Base-by-base conservation (phyloP, 805 yeast species). In the Metschnikowia matae region DNA sequence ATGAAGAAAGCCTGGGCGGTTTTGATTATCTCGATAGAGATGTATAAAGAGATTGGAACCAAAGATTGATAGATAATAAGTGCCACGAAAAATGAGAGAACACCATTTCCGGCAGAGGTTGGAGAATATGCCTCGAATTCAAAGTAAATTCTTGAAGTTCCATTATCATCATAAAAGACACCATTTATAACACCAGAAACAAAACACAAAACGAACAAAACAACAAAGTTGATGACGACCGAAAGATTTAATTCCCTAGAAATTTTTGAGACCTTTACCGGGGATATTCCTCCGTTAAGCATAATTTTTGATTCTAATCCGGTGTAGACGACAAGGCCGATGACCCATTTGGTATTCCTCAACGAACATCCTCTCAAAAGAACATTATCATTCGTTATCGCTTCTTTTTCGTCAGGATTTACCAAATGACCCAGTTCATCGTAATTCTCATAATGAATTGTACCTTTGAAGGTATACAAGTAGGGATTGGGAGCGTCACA, bases 1-100 rank as follows among this genome's bases (percentile, higher is more conserved):
- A 87, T 87, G 71, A 87, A 87, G 54, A 75, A 85, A 0, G 92
- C 92, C 62, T 87, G 95, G 0, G 87, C 84, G 0, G 94, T 84
- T 63, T 87, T 87, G 64, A 87, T 84, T 59, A 87, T 85, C 70
- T 87, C 95, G 57, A 87, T 80, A 50, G 94, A 84, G 54, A 87
- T 85, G 66, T 87, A 87, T 54, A 87, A 73, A 0, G 95, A 87
- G 55, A 87, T 87, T 1, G 96, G 96, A 48, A 87, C 90, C 70
- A 87, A 74, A 0, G 91, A 82, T 67, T 85, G 91, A 63, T 85
- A 87, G 37, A 87, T 70, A 56, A 86, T 87, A 52, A 87, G 73
- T 3, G 89, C 84, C 29, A 87, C 94, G 63, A 86, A 86, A 63
- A 85, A 87, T 1, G 83, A 75, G 39, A 87, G 81, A 37, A 85